Evolutionary conservation across 306 rosid species (phyloP).

Genomic region (Castanea mollissima): DNA sequence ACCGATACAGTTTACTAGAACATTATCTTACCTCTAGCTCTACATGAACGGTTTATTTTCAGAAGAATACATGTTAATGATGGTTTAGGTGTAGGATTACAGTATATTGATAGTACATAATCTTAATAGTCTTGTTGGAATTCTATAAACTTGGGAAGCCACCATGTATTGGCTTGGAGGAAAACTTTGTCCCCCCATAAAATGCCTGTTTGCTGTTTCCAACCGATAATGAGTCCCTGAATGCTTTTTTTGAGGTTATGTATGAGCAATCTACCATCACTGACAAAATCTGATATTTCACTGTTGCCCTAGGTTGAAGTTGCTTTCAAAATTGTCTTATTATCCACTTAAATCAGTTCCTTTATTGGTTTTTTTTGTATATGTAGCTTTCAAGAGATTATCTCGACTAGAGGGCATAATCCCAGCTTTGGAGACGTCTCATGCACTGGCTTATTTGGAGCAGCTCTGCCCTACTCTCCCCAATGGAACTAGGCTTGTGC

Average conservation of each 20-base stretch:
- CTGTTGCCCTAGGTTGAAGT: constrained; percentile 11
- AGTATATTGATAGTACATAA: background rate
- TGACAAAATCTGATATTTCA: background rate
- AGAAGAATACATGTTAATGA: background rate
- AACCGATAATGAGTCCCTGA: too few relatives aligned
- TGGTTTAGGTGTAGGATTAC: background rate
- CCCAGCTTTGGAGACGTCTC: constrained; percentile 96
- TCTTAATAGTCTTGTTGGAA: background rate
- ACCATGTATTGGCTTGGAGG: too few relatives aligned
- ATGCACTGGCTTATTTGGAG: constrained; percentile 88
- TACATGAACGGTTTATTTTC: background rate
- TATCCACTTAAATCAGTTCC: constrained; percentile 3
- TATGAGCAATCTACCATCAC: too few relatives aligned
- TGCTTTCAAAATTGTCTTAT: background rate
- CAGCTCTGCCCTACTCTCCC: constrained; percentile 81
- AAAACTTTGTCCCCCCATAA: too few relatives aligned
- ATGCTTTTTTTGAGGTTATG: too few relatives aligned
- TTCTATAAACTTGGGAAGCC: background rate
- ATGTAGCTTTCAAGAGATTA: constrained; percentile 78
- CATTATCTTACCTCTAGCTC: background rate
- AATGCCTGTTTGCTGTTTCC: too few relatives aligned
- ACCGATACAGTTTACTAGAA: background rate
- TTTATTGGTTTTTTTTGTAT: background rate
- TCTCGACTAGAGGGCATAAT: constrained; percentile 91
- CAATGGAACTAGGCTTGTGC: constrained; percentile 66